Percentiles rank a stretch among this genome's conserved stretches.
Conservation (phyloP, 768 basidiomycete genomes). For the Mrakia blollopis region DNA sequence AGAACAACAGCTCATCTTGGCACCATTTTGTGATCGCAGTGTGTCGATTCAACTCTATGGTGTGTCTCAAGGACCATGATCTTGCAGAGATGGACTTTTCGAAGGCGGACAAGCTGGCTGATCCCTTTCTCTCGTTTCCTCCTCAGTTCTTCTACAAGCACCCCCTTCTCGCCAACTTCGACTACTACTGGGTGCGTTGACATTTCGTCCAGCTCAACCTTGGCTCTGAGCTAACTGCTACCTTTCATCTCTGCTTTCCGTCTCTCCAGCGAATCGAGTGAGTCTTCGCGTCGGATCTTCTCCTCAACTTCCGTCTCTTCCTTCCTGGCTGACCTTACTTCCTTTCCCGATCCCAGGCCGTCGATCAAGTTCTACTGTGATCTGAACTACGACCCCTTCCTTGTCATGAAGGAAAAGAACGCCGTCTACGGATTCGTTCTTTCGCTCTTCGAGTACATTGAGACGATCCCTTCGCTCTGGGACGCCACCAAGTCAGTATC, state of each 20-base stretch:
- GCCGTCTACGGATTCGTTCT: conserved; percentile 89
- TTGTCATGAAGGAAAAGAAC: conserved; percentile 69
- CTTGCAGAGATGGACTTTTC: not conserved
- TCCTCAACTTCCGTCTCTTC: not conserved
- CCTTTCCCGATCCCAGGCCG: conserved; percentile 45
- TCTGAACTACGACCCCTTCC: conserved; percentile 63
- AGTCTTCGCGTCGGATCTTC: not conserved
- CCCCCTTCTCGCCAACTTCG: conserved; percentile 65
- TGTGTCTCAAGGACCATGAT: conserved; percentile 45
- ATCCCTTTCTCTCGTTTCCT: not conserved
- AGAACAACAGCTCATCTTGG: not conserved
- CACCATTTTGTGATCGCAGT: conserved; percentile 39
- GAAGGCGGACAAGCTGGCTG: not conserved
- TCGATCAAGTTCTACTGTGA: conserved; percentile 77
- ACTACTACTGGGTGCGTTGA: conserved; percentile 80
- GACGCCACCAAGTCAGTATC: conserved; percentile 51
- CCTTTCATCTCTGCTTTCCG: conserved; percentile 45
- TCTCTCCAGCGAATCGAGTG: conserved; percentile 45
- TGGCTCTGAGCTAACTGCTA: conserved; percentile 54
- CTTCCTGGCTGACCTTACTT: not conserved
- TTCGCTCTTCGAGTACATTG: conserved; percentile 60
- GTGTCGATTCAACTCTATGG: conserved; percentile 92
- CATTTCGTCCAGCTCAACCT: conserved; percentile 72
- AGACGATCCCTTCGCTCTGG: conserved; percentile 80
- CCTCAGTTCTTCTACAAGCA: conserved; percentile 76